Evolutionary conservation across 202 grass and related monocot species (phyloP), one percentile per base, ranked within the genome.

Genomic region (Bolboschoenoplectus hybrid): DNA sequence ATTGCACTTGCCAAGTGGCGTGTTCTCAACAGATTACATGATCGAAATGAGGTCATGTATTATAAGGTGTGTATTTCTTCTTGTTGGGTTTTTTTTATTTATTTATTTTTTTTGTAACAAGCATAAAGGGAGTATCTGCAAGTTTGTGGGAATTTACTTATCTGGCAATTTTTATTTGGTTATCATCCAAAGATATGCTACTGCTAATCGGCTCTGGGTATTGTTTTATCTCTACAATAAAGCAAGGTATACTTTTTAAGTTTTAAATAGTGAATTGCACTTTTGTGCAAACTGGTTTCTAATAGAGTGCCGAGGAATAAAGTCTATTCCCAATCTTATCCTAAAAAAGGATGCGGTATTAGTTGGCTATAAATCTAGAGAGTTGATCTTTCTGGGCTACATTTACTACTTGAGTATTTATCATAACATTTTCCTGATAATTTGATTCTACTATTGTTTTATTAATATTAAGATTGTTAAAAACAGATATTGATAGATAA

Each of bases 41-140:
- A 92, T 88, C 89, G 96, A 94, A 98, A 98, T 86, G 96, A 98
- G 86, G 95, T 94, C 66, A 94, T 98, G 96, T 98, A 94, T 87
- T 94, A 98, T 89, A 96, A 98, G 93, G 96, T 93, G 64, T 84
- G 86, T 74, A 3, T 14, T 66, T 35, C 57, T 79, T 51, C 46
- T 50, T 74, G 19, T 5, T 74, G n/a, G n/a, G 34, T 50, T 51
- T 26, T 53, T 41, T 47, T 9, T 74, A 32, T 9, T n/a, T 69
- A 0, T 13, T 34, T 38, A 55, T 55, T 55, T 34, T 16, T 53
- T 36, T 77, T 7, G 20, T 13, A 79, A 56, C 72, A 75, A 75
- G 0, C 6, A n/a, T 12, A 40, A 57, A 58, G 11, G 6, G 7
- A 4, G 20, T 77, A 56, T 55, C 20, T 77, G 50, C 34, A 7